phyloP scores from a whole-genome alignment of 2,329 filamentous ascomycete species.

The Hirsutella minnesotensis region DNA sequence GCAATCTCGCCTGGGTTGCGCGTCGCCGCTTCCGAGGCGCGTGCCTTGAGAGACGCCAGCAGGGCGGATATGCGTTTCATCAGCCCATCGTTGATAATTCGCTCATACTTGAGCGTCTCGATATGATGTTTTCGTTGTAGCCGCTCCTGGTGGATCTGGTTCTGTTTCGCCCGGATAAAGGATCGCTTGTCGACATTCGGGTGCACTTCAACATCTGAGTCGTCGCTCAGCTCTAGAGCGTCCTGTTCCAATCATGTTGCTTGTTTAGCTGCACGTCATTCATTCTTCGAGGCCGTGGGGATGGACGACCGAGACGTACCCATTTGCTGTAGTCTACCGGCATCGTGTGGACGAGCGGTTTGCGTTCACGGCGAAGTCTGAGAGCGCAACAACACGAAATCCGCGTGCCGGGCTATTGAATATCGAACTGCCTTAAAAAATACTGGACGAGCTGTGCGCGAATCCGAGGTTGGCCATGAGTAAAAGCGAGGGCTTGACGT shows the following conservation, averaged over 20 bases:
- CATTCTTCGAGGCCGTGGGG: not conserved
- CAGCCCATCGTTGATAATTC: slow-evolving; percentile 83
- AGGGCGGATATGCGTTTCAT: slow-evolving; percentile 73
- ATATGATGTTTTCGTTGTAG: slow-evolving; percentile 80
- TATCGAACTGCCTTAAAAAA: no score
- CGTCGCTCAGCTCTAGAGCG: slow-evolving; percentile 90
- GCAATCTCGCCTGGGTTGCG: slow-evolving; percentile 68
- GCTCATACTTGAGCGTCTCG: slow-evolving; percentile 83
- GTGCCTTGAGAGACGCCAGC: slow-evolving; percentile 60
- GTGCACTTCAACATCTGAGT: slow-evolving; percentile 96
- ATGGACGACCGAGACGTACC: slow-evolving; percentile 36
- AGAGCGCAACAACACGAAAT: not conserved
- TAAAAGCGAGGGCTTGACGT: no score
- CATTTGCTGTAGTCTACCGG: slow-evolving; percentile 56
- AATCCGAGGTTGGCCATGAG: no score
- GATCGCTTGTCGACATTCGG: slow-evolving; percentile 98
- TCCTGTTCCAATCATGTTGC: slow-evolving; percentile 37
- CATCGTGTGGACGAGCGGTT: slow-evolving; percentile 19
- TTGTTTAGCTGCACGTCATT: no score
- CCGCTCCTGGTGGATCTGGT: slow-evolving; percentile 88
- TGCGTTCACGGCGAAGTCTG: no score
- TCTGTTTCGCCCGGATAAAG: slow-evolving; percentile 96
- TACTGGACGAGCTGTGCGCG: no score
- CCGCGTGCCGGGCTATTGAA: no score
- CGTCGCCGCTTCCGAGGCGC: slow-evolving; percentile 54